Conservation (phyloP, 1,139 yeast species). For the Diutina ranongensis region DNA sequence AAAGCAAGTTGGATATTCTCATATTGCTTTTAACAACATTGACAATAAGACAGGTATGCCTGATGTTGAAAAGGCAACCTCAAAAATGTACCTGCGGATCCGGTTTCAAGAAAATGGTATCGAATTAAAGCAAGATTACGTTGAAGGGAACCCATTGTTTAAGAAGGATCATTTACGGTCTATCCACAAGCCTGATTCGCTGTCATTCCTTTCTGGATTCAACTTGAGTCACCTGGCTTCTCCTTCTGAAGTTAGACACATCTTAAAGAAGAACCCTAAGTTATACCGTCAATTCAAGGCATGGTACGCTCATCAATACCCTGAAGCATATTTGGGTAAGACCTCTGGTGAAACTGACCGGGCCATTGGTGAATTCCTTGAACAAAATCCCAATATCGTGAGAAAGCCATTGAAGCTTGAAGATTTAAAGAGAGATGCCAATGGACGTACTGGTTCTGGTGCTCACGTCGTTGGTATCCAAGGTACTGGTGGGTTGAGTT, state of each 20-base stretch:
- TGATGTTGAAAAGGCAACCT: constrained; percentile 35
- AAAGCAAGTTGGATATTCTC: constrained; percentile 29
- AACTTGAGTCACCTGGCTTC: background rate
- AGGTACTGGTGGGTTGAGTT: constrained; percentile 69
- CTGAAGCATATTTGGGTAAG: background rate
- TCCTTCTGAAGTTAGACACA: background rate
- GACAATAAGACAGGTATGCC: constrained; percentile 36
- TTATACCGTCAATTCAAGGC: background rate
- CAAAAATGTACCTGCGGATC: constrained; percentile 25
- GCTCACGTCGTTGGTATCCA: constrained; percentile 20
- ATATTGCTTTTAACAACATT: constrained; percentile 32
- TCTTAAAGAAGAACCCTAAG: background rate
- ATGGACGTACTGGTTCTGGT: background rate
- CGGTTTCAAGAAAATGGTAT: constrained; percentile 34
- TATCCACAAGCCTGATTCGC: background rate
- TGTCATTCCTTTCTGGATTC: background rate
- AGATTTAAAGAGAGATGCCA: background rate
- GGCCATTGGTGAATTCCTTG: background rate
- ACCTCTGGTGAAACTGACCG: background rate
- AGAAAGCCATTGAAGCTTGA: background rate
- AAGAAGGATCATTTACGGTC: background rate
- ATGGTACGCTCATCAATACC: background rate
- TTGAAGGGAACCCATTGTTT: constrained; percentile 24
- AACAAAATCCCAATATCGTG: background rate
- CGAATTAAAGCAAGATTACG: constrained; percentile 22